Conservation (phyloP, 768 basidiomycete species). For the Astraeus odoratus region DNA sequence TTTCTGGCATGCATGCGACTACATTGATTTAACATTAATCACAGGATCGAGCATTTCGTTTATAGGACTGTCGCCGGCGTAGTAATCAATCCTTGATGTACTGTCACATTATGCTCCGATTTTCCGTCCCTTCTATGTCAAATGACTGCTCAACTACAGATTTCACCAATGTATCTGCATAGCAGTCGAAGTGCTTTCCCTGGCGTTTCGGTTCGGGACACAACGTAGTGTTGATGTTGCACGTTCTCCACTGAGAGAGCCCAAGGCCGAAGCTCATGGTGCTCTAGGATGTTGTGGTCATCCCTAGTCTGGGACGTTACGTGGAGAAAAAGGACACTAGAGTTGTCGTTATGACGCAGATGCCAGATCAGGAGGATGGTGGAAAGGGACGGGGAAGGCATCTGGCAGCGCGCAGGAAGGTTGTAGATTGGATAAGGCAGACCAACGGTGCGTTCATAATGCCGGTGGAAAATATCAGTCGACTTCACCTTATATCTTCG, state of each 20-base stretch:
- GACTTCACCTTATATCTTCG: too few species aligned
- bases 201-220: slow-evolving; percentile 13
- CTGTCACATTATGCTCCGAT: slow-evolving; percentile 5
- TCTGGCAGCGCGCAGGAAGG: slow-evolving; percentile 11
- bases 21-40: too few species aligned
- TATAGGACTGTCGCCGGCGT: slow-evolving; percentile 13
- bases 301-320: slow-evolving; percentile 1
- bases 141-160: not conserved
- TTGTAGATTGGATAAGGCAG: slow-evolving; percentile 10
- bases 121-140: slow-evolving; percentile 9
- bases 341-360: slow-evolving; percentile 12
- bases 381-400: slow-evolving; percentile 3
- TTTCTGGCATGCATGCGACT: not conserved
- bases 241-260: slow-evolving; percentile 3
- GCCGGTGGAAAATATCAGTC: not conserved
- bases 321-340: slow-evolving; percentile 8
- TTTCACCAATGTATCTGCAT: too few species aligned
- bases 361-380: slow-evolving; percentile 11
- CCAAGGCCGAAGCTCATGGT: slow-evolving; percentile 6
- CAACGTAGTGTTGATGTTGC: slow-evolving; percentile 6
- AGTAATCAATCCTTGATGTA: slow-evolving; percentile 6
- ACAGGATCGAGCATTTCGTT: slow-evolving; percentile 17
- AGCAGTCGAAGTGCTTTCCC: slow-evolving; percentile 3
- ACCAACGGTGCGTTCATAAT: not conserved
- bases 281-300: slow-evolving; percentile 6